Percentiles rank a stretch among this genome's conserved stretches.
These are phyloP conservation scores for Rhizophlyctis rosea DNA, from an alignment of 192 early-diverging fungal genomes.

Conservation along the genomic window DNA sequence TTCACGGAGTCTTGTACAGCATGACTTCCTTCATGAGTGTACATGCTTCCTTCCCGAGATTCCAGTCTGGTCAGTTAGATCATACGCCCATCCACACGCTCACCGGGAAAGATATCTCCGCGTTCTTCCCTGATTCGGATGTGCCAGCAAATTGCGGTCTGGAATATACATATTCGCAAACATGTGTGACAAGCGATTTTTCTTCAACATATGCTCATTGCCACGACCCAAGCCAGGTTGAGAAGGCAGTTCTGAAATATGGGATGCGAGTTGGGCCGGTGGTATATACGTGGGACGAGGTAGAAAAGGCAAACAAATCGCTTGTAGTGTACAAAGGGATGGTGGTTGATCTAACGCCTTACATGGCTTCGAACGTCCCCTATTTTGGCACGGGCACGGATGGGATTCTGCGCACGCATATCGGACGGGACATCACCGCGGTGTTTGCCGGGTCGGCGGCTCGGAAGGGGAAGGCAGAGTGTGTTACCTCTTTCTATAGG, in stretches of 20 bases:
- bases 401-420: slow-evolving; percentile 13
- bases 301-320: slow-evolving; percentile 12
- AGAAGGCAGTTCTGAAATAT: background rate
- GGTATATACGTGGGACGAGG: slow-evolving; percentile 30
- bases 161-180: slow-evolving; percentile 1
- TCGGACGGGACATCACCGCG: slow-evolving; percentile 21
- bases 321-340: slow-evolving; percentile 31
- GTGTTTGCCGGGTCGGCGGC: slow-evolving; percentile 13
- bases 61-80: background rate
- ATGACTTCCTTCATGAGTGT: slow-evolving; percentile 14
- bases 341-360: slow-evolving; percentile 36
- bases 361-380: slow-evolving; percentile 22
- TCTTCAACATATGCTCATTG: slow-evolving; percentile 13
- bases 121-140: slow-evolving; percentile 19
- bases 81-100: background rate
- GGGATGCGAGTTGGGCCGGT: slow-evolving; percentile 18
- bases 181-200: slow-evolving; percentile 19
- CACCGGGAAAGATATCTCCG: slow-evolving; percentile 32
- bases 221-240: slow-evolving; percentile 15
- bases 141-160: background rate
- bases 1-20: slow-evolving; percentile 39
- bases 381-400: slow-evolving; percentile 22
- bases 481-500: slow-evolving; percentile 24
- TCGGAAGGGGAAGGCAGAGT: slow-evolving; percentile 19
- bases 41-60: slow-evolving; percentile 22